A percentile compares a stretch with the other conserved stretches of the same genome.
phyloP scores from a whole-genome alignment of 2,329 filamentous ascomycete species.

The Chaetomium sp. region DNA sequence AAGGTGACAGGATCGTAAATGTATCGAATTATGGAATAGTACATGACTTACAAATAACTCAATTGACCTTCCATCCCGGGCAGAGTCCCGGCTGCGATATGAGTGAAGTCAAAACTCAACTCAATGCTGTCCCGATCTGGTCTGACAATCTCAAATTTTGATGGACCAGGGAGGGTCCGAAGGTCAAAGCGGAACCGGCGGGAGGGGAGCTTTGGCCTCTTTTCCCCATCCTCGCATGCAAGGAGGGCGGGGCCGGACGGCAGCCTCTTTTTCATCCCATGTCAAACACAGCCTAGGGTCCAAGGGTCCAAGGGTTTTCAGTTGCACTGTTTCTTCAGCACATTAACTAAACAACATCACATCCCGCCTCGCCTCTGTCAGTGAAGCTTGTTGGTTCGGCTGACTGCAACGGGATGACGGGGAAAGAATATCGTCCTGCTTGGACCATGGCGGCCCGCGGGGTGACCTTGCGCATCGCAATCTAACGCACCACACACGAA shows the following conservation, averaged over 20 bases:
- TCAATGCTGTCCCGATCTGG: not conserved
- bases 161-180: conserved; percentile 7
- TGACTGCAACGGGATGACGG: conserved; percentile 8
- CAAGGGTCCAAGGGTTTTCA: conserved; percentile 15
- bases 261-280: conserved; percentile 23
- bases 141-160: conserved; percentile 14
- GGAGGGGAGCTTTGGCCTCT: conserved; percentile 23
- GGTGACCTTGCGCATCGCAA: conserved; percentile 22
- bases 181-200: conserved; percentile 23
- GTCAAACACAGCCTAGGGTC: no score
- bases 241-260: conserved; percentile 20
- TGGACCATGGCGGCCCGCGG: not conserved
- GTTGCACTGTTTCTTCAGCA: conserved; percentile 7
- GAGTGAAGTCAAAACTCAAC: not conserved
- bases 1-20: not conserved
- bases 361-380: conserved; percentile 1
- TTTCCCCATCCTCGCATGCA: conserved; percentile 14
- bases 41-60: not conserved
- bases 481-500: conserved; percentile 8
- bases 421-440: conserved; percentile 1
- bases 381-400: conserved; percentile 12
- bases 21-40: not conserved
- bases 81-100: not conserved
- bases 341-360: not conserved
- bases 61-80: not conserved